These are phyloP conservation scores for Epichloe typhina DNA, from an alignment of 2,329 filamentous ascomycete species.

Conservation along the genomic window DNA sequence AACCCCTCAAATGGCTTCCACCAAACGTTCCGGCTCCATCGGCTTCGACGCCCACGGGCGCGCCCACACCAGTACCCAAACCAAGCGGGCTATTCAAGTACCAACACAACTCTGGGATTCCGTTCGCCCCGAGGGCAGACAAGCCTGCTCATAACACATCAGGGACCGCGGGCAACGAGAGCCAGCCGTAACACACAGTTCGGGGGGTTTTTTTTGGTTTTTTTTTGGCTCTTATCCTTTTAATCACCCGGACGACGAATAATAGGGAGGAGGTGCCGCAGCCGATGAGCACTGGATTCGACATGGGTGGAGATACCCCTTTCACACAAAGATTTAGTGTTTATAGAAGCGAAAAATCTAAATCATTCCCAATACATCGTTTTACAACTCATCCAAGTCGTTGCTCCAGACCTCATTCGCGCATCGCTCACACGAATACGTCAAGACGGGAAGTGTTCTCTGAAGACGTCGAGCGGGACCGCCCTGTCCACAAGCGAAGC, in stretches of 20 bases:
- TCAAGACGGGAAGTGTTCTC: constrained; percentile 14
- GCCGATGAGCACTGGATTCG: no score
- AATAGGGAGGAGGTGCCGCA: no score
- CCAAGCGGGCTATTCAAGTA: constrained; percentile 21
- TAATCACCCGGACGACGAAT: no score
- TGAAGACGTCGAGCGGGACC: constrained; percentile 29
- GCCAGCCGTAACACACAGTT: not conserved
- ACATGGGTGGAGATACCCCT: no score
- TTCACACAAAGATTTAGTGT: no score
- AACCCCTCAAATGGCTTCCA: constrained; percentile 37
- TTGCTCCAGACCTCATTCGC: no score
- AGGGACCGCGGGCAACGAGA: not conserved
- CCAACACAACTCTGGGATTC: constrained; percentile 28
- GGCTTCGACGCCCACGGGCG: constrained; percentile 18
- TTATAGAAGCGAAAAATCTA: no score
- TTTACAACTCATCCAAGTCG: no score
- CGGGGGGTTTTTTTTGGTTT: no score
- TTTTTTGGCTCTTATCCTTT: no score
- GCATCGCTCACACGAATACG: not conserved
- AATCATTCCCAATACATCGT: no score
- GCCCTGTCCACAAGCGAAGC: constrained; percentile 28
- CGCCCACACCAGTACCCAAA: constrained; percentile 22
- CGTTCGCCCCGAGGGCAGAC: constrained; percentile 26
- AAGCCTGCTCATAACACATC: not conserved
- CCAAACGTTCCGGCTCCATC: constrained; percentile 30